A percentile compares a stretch with the other conserved stretches of the same genome.
Evolutionary conservation across 345 rosid genomes (phyloP).

Genomic region (Aurinia saxatilis): DNA sequence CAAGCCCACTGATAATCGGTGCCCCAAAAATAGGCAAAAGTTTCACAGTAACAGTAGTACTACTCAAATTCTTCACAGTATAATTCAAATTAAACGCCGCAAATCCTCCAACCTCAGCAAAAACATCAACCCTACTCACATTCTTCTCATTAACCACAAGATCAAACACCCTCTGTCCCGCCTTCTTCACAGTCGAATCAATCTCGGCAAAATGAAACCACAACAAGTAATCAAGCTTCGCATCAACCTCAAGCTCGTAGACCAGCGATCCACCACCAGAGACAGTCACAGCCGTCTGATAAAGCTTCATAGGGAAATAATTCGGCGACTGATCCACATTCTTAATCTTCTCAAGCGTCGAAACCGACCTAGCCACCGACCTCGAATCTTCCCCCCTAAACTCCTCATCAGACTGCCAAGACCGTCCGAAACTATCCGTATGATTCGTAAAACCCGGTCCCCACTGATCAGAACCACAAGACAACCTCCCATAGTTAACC

Average conservation of each 20-base stretch:
- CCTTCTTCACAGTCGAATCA: slow-evolving; percentile 56
- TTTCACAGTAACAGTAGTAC: slow-evolving; percentile 44
- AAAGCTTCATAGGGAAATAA: slow-evolving; percentile 89
- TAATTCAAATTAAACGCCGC: slow-evolving; percentile 51
- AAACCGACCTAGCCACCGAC: slow-evolving; percentile 31
- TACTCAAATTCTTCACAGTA: slow-evolving; percentile 58
- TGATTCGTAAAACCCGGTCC: slow-evolving; percentile 88
- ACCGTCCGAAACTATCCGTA: slow-evolving; percentile 69
- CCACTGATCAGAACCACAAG: slow-evolving; percentile 74
- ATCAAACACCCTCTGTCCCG: slow-evolving; percentile 72
- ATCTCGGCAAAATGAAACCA: slow-evolving; percentile 97
- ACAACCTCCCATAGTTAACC: slow-evolving; percentile 84
- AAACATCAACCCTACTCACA: slow-evolving; percentile 68
- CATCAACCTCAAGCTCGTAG: slow-evolving; percentile 70
- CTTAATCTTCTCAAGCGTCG: slow-evolving; percentile 41
- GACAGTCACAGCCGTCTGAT: slow-evolving; percentile 63
- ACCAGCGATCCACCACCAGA: slow-evolving; percentile 39
- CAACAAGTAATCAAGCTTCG: slow-evolving; percentile 83
- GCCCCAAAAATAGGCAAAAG: slow-evolving; percentile 53
- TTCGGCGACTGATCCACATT: slow-evolving; percentile 59
- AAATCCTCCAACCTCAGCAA: slow-evolving; percentile 52
- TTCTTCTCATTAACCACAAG: slow-evolving; percentile 56
- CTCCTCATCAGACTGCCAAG: slow-evolving; percentile 75
- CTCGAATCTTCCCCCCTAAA: slow-evolving; percentile 30
- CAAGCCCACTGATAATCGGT: slow-evolving; percentile 73